Conservation (phyloP, 192 early-diverging fungal genomes). For the Gryganskiella cystojenkinii region DNA sequence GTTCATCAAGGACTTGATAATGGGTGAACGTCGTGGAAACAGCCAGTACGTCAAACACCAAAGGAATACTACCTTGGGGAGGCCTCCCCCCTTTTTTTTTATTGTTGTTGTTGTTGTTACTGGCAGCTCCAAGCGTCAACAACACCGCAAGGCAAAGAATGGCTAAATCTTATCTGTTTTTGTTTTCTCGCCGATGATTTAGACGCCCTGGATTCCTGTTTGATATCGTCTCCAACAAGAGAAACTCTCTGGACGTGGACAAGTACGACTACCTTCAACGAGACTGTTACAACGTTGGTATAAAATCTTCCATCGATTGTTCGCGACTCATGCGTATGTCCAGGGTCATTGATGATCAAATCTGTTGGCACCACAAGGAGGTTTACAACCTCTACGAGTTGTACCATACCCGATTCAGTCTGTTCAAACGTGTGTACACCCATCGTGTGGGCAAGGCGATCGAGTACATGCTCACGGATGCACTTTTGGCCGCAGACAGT, state of each 20-base stretch:
- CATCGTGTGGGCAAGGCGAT: conserved; percentile 85
- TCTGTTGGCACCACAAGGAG: conserved; percentile 92
- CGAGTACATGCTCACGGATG: conserved; percentile 93
- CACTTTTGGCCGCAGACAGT: conserved; percentile 83
- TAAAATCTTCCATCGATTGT: conserved; percentile 60
- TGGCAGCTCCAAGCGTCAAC: too few species aligned
- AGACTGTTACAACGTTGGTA: conserved; percentile 84
- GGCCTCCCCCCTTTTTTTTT: neutral
- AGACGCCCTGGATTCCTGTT: conserved; percentile 78
- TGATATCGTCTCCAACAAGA: conserved; percentile 97
- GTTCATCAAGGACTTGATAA: conserved; percentile 81
- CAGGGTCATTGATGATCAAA: conserved; percentile 89
- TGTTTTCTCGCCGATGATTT: neutral
- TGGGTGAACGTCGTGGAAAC: conserved; percentile 59
- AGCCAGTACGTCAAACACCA: conserved; percentile 46
- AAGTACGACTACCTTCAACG: conserved; percentile 87
- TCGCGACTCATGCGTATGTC: conserved; percentile 81
- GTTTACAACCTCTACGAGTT: conserved; percentile 88
- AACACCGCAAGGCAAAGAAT: neutral
- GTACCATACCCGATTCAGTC: conserved; percentile 83
- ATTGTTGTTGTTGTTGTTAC: neutral
- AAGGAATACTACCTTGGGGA: too few species aligned
- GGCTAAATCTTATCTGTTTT: neutral
- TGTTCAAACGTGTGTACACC: conserved; percentile 89
- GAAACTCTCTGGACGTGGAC: conserved; percentile 95